Conservation (phyloP, 768 basidiomycete species). For the Suillus plorans region DNA sequence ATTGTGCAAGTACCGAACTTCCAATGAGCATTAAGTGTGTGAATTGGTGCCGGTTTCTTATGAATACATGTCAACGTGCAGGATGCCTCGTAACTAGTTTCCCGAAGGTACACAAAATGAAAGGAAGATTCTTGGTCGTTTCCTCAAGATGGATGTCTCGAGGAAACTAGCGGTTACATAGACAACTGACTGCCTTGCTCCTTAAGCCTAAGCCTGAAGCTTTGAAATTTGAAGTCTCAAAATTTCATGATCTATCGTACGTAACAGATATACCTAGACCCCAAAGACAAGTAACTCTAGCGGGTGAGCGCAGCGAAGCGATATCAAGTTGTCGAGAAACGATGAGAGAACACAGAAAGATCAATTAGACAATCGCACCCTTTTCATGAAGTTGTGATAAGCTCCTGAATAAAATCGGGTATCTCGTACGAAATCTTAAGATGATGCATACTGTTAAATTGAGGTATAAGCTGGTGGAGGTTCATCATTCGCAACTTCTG, state of each 20-base stretch:
- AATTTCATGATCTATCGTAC: neutral
- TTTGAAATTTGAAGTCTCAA: neutral
- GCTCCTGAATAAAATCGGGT: neutral
- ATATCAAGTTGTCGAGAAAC: neutral
- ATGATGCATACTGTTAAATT: conserved; percentile 7
- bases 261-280: neutral
- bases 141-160: neutral
- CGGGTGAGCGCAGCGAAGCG: neutral
- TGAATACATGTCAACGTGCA: neutral
- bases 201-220: neutral
- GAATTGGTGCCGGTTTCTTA: neutral
- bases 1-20: neutral
- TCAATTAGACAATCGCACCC: neutral
- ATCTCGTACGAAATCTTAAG: neutral
- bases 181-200: neutral
- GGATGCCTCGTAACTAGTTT: neutral
- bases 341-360: neutral
- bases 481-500: conserved; percentile 17
- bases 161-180: neutral
- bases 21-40: neutral
- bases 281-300: neutral
- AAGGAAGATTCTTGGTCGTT: neutral
- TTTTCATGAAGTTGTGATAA: too few species aligned
- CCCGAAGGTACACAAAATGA: neutral
- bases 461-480: conserved; percentile 30